Percentiles rank a stretch among this genome's conserved stretches.
phyloP scores from a whole-genome alignment of 2,329 filamentous ascomycete genomes.

The Diplodia seriata region DNA sequence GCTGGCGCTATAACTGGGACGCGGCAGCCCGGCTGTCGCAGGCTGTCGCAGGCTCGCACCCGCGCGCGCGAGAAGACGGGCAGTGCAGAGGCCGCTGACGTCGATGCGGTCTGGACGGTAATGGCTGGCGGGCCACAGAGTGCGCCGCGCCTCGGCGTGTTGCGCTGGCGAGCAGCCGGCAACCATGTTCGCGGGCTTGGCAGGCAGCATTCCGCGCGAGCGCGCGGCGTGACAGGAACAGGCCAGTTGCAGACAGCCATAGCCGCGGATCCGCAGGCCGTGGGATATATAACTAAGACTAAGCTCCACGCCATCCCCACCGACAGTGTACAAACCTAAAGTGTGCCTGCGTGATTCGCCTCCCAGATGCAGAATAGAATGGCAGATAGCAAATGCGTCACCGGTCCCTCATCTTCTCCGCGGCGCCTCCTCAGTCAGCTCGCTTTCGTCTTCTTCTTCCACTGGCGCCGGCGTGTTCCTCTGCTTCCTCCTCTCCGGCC shows the following conservation, averaged over 20 bases:
- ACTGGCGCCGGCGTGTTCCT: conserved; percentile 75
- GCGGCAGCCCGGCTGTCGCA: conserved; percentile 11
- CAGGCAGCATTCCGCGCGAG: neutral
- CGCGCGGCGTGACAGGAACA: conserved; percentile 3
- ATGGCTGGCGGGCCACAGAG: conserved; percentile 9
- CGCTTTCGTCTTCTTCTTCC: conserved; percentile 67
- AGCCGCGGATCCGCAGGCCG: conserved; percentile 4
- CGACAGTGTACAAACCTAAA: conserved; percentile 4
- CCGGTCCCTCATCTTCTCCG: conserved; percentile 5
- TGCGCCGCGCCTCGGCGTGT: conserved; percentile 18
- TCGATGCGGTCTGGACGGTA: conserved; percentile 9
- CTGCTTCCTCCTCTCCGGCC: conserved; percentile 72
- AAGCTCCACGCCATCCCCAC: conserved; percentile 9
- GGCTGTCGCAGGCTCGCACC: conserved; percentile 8
- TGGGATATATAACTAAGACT: conserved; percentile 30
- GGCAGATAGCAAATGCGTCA: neutral
- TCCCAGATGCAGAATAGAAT: conserved; percentile 19
- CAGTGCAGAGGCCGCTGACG: conserved; percentile 20
- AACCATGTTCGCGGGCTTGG: neutral
- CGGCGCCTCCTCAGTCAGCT: conserved; percentile 23
- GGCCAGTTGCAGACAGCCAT: conserved; percentile 24
- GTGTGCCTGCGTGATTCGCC: conserved; percentile 8
- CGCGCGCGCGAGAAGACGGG: conserved; percentile 16
- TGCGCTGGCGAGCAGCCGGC: conserved; percentile 16
- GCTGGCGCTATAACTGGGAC: conserved; percentile 10